Percentiles rank a stretch among this genome's conserved stretches.
phyloP scores from a whole-genome alignment of 129 eudicot genomes.

The Flaveria trinervia region DNA sequence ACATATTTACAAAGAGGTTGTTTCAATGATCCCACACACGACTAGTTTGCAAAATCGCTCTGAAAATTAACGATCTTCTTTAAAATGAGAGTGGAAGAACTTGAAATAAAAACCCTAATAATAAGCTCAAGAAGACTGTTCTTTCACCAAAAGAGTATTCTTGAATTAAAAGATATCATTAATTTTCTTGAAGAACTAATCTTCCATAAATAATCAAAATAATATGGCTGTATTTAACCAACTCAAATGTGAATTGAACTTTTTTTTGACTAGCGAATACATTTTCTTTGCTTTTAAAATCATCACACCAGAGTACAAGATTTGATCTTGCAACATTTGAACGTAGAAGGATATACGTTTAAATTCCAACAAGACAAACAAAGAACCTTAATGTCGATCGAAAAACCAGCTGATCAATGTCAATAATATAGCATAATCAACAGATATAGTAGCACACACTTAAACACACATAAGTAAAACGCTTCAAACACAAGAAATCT shows the following conservation, averaged over 20 bases:
- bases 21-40: slow-evolving; percentile 7
- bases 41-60: neutral
- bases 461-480: slow-evolving; percentile 33
- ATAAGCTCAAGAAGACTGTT: neutral
- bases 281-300: no score
- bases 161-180: no score
- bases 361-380: slow-evolving; percentile 7
- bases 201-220: no score
- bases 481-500: slow-evolving; percentile 32
- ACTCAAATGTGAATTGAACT: no score
- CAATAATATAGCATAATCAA: slow-evolving; percentile 24
- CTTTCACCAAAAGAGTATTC: no score
- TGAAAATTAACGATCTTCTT: no score
- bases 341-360: neutral
- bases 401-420: slow-evolving; percentile 25
- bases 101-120: neutral
- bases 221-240: no score
- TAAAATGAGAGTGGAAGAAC: neutral
- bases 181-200: no score
- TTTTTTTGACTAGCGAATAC: no score
- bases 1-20: neutral
- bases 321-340: no score
- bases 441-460: slow-evolving; percentile 37
- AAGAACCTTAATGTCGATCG: slow-evolving; percentile 8
- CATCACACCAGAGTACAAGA: no score